These are phyloP conservation scores for Psilocybe tampanensis DNA, from an alignment of 768 basidiomycete genomes.

Conservation along the genomic window DNA sequence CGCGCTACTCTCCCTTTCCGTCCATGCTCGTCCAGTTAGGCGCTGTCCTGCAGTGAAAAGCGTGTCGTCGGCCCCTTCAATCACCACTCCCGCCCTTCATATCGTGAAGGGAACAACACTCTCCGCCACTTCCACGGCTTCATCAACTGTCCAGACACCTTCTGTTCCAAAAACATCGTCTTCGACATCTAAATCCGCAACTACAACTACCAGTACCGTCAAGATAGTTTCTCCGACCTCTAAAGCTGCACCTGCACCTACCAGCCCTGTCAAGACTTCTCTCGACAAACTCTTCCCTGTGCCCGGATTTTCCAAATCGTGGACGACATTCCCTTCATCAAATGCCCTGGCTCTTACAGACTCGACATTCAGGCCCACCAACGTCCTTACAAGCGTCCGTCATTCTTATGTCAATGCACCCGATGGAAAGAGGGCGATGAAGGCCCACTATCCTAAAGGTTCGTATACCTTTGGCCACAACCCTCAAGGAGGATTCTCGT, in stretches of 20 bases:
- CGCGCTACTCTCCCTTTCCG: conserved; percentile 21
- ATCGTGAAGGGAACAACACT: conserved; percentile 1
- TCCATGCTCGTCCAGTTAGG: conserved; percentile 21
- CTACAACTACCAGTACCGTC: background rate
- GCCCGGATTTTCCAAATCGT: conserved; percentile 33
- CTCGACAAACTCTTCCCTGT: conserved; percentile 45
- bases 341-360: conserved; percentile 45
- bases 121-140: background rate
- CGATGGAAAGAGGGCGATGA: conserved; percentile 54
- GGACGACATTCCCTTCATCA: conserved; percentile 47
- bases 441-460: conserved; percentile 56
- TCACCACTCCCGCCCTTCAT: background rate
- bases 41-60: conserved; percentile 9
- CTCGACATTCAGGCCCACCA: conserved; percentile 44
- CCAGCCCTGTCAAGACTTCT: conserved; percentile 14
- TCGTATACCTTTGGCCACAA: conserved; percentile 52
- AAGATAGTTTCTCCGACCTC: conserved; percentile 12
- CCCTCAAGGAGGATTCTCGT: conserved; percentile 64
- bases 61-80: background rate
- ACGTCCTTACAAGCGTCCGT: conserved; percentile 35
- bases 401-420: conserved; percentile 47
- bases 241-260: conserved; percentile 13
- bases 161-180: too few species aligned
- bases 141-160: conserved; percentile 4
- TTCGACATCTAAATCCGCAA: too few species aligned